These are phyloP conservation scores for Achaetomium macrosporum DNA, from an alignment of 2,329 filamentous ascomycete genomes.

Conservation along the genomic window DNA sequence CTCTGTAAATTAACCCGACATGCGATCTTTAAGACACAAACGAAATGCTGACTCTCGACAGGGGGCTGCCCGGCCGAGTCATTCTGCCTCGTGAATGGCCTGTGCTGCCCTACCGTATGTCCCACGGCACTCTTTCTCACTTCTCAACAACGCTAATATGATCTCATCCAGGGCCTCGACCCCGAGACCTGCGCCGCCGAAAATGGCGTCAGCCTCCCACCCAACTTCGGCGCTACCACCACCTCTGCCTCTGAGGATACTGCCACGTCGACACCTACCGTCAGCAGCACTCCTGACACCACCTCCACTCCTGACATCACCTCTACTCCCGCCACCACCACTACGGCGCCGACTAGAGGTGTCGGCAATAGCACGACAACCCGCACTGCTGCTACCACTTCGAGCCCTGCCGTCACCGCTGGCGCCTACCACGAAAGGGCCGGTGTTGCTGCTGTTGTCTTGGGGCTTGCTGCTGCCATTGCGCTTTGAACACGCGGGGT, in stretches of 20 bases:
- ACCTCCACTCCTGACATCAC: neutral
- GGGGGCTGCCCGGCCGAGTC: slow-evolving; percentile 9
- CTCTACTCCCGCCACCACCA: neutral
- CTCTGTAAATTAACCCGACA: neutral
- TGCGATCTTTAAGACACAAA: neutral
- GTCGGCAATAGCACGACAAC: neutral
- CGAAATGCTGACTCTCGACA: neutral
- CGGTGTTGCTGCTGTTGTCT: neutral
- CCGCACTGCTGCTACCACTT: no score
- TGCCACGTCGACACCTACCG: neutral
- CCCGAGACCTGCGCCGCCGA: slow-evolving; percentile 5
- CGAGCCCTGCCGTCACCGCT: no score
- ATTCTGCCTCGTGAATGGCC: slow-evolving; percentile 10
- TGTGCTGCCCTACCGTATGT: slow-evolving; percentile 10
- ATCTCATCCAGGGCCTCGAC: slow-evolving; percentile 5
- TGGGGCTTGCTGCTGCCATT: neutral
- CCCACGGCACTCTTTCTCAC: neutral
- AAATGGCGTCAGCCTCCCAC: slow-evolving; percentile 9
- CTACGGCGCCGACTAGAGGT: neutral
- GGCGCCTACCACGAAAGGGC: no score
- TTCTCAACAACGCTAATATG: neutral
- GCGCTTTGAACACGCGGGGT: neutral
- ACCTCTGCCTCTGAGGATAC: neutral
- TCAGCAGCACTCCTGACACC: neutral
- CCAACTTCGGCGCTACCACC: slow-evolving; percentile 3